Conservation (phyloP, 2,329 filamentous ascomycete species). For the Akanthomyces dipterigenus region DNA sequence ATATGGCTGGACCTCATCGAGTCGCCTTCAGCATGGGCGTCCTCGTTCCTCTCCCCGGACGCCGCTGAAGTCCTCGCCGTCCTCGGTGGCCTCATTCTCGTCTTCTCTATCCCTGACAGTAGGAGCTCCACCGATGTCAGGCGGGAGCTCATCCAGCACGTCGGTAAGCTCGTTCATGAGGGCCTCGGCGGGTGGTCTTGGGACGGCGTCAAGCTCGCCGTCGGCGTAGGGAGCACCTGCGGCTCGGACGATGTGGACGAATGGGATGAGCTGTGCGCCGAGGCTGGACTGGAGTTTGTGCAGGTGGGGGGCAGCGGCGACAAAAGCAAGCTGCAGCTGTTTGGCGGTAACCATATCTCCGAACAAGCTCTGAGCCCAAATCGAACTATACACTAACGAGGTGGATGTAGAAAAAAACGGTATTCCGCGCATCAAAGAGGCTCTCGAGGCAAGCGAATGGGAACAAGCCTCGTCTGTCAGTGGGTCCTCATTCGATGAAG, state of each 20-base stretch:
- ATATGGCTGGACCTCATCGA: conserved; percentile 61
- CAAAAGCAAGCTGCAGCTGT: conserved; percentile 41
- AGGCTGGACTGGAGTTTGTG: conserved; percentile 56
- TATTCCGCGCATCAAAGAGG: conserved; percentile 52
- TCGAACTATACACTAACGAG: neutral
- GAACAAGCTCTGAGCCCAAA: neutral
- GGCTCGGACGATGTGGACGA: conserved; percentile 41
- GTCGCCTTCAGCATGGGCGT: conserved; percentile 46
- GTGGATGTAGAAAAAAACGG: conserved; percentile 46
- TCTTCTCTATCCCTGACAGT: conserved; percentile 25
- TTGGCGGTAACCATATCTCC: conserved; percentile 40
- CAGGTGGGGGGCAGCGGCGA: conserved; percentile 37
- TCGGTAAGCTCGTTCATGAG: conserved; percentile 48
- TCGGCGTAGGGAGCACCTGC: conserved; percentile 42
- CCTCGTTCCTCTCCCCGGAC: conserved; percentile 52
- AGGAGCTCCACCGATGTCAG: conserved; percentile 14
- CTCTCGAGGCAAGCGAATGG: conserved; percentile 62
- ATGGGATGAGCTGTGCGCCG: conserved; percentile 55
- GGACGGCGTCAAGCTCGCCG: conserved; percentile 57
- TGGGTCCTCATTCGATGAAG: conserved; percentile 21
- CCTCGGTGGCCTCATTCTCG: conserved; percentile 50
- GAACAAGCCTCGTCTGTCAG: conserved; percentile 25
- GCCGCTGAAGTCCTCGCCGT: conserved; percentile 55
- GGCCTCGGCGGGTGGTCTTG: conserved; percentile 55
- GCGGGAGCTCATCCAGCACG: conserved; percentile 40